phyloP scores from a whole-genome alignment of 164 flowering plant species.

The Annona squamosa region DNA sequence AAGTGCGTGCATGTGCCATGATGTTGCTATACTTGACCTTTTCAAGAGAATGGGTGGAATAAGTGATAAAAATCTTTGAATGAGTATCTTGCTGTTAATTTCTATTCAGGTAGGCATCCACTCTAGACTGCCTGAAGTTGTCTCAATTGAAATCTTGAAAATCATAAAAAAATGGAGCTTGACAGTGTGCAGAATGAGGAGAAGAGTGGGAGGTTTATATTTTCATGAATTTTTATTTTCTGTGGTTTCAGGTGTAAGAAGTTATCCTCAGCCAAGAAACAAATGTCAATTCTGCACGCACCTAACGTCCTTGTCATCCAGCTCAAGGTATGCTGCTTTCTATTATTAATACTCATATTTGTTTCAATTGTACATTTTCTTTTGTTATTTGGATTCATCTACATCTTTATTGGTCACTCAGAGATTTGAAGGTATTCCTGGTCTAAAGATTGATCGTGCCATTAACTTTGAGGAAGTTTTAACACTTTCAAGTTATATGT shows the following conservation, averaged over 20 bases:
- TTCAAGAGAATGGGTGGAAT: too few species aligned
- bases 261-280: constrained; percentile 84
- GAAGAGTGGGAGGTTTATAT: too few species aligned
- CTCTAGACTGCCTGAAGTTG: neutral
- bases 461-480: constrained; percentile 81
- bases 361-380: neutral
- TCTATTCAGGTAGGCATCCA: neutral
- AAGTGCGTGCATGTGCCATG: too few species aligned
- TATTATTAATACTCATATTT: neutral
- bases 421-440: constrained; percentile 88
- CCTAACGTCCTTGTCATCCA: constrained; percentile 96
- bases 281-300: constrained; percentile 79
- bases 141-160: too few species aligned
- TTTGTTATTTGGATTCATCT: neutral
- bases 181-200: too few species aligned
- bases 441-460: constrained; percentile 76
- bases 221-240: neutral
- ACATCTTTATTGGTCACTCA: constrained; percentile 12
- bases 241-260: constrained; percentile 60
- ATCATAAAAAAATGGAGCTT: too few species aligned
- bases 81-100: neutral
- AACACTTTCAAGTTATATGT: constrained; percentile 77
- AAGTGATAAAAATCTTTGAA: too few species aligned
- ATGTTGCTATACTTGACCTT: too few species aligned
- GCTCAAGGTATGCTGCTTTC: constrained; percentile 52